phyloP scores from a whole-genome alignment of 768 basidiomycete species.

The Lactifluus subvellereus region DNA sequence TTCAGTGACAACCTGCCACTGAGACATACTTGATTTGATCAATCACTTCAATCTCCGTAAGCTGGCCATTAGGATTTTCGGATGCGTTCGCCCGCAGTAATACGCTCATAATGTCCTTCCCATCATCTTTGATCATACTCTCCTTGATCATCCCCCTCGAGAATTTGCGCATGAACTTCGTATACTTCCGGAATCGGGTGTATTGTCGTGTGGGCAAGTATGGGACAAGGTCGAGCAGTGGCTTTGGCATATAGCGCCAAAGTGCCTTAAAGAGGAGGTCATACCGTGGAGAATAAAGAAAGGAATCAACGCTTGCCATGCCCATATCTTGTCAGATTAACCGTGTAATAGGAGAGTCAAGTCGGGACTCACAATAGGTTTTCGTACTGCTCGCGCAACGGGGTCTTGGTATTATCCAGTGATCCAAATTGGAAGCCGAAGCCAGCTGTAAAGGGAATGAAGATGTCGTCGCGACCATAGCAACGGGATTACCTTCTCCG shows the following conservation, averaged over 20 bases:
- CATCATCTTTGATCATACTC: conserved; percentile 1
- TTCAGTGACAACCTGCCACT: not conserved
- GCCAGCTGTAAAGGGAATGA: conserved; percentile 15
- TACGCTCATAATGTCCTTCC: conserved; percentile 25
- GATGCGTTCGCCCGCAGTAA: conserved; percentile 26
- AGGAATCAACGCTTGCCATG: no score
- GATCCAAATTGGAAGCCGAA: conserved; percentile 27
- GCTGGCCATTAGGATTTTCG: not conserved
- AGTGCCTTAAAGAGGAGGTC: no score
- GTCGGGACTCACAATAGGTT: conserved; percentile 25
- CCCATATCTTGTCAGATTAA: not conserved
- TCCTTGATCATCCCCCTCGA: conserved; percentile 9
- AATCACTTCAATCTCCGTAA: not conserved
- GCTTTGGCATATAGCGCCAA: no score
- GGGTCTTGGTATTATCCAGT: conserved; percentile 24
- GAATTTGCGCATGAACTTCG: conserved; percentile 9
- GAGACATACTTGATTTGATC: conserved; percentile 20
- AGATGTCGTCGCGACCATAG: not conserved
- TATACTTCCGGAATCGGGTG: conserved; percentile 11
- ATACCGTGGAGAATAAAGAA: no score
- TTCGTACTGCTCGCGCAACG: conserved; percentile 24
- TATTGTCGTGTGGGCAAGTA: conserved; percentile 18
- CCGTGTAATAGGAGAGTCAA: not conserved
- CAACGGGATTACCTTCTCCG: conserved; percentile 23
- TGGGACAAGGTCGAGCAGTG: no score